Percentiles rank a stretch among this genome's conserved stretches.
Evolutionary conservation across 2,329 filamentous ascomycete species (phyloP).

Genomic region (Sporothrix variecibatus): DNA sequence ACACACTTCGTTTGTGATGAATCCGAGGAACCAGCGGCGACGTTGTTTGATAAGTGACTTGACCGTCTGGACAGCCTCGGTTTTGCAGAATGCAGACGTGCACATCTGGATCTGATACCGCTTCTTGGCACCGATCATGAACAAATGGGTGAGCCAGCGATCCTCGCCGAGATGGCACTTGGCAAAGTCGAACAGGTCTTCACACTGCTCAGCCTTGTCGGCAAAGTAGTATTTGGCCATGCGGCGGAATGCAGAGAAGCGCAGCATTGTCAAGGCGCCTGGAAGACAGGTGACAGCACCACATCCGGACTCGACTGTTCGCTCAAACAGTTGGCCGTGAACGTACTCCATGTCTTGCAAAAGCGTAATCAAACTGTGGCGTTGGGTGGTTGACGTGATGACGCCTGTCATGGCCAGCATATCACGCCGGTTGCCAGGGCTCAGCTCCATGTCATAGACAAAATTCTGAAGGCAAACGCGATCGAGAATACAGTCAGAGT

Average conservation of each 20-base stretch:
- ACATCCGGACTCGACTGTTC: conserved; percentile 91
- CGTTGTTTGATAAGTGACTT: conserved; percentile 87
- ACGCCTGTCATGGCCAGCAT: conserved; percentile 98
- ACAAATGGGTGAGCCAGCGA: conserved; percentile 93
- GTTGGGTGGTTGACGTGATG: conserved; percentile 90
- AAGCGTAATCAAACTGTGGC: conserved; percentile 84
- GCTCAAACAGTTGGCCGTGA: conserved; percentile 93
- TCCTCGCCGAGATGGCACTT: conserved; percentile 96
- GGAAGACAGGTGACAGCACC: conserved; percentile 93
- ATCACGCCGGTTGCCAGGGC: conserved; percentile 84
- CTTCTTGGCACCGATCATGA: conserved; percentile 96
- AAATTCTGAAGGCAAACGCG: conserved; percentile 93
- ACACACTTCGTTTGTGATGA: conserved; percentile 96
- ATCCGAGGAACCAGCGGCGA: conserved; percentile 93
- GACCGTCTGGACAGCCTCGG: conserved; percentile 90
- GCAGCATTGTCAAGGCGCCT: conserved; percentile 90
- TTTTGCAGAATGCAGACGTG: conserved; percentile 97
- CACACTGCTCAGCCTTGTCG: conserved; percentile 92
- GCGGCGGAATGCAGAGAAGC: conserved; percentile 91
- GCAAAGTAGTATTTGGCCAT: conserved; percentile 99
- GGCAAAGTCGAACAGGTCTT: conserved; percentile 94
- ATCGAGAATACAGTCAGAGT: conserved; percentile 95
- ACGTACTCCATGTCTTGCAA: conserved; percentile 98
- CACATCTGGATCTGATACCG: conserved; percentile 97
- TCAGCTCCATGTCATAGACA: conserved; percentile 97